These are phyloP conservation scores for Mycocentrospora acerina DNA, from an alignment of 2,329 filamentous ascomycete species.

Conservation along the genomic window DNA sequence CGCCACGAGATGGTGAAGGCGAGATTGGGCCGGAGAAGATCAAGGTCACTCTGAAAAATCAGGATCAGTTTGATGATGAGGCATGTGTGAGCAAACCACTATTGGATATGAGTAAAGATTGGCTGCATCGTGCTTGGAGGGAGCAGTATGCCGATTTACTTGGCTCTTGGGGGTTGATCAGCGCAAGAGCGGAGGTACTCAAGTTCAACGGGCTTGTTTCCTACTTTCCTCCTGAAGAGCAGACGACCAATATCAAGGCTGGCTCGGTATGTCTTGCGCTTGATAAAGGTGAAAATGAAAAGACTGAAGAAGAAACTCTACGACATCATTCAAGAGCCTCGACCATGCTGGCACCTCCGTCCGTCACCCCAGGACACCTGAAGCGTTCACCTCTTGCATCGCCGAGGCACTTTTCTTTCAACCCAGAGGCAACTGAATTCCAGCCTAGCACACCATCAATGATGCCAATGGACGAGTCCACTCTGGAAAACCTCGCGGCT, in stretches of 20 bases:
- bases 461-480: slow-evolving; percentile 15
- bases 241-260: slow-evolving; percentile 28
- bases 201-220: slow-evolving; percentile 54
- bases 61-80: slow-evolving; percentile 58
- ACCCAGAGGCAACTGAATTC: slow-evolving; percentile 40
- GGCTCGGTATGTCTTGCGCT: slow-evolving; percentile 28
- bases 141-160: slow-evolving; percentile 60
- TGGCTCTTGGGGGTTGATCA: slow-evolving; percentile 58
- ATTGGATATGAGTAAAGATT: slow-evolving; percentile 51
- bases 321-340: slow-evolving; percentile 26
- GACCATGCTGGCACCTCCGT: slow-evolving; percentile 27
- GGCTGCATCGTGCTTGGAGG: slow-evolving; percentile 56
- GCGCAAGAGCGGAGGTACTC: slow-evolving; percentile 59
- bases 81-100: slow-evolving; percentile 50
- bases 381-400: slow-evolving; percentile 28
- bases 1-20: slow-evolving; percentile 12
- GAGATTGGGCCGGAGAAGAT: slow-evolving; percentile 32
- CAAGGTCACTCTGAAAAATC: slow-evolving; percentile 57
- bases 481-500: slow-evolving; percentile 17
- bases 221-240: slow-evolving; percentile 29
- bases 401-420: slow-evolving; percentile 36
- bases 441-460: slow-evolving; percentile 24
- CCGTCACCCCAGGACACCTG: slow-evolving; percentile 10
- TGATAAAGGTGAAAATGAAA: slow-evolving; percentile 15
- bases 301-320: slow-evolving; percentile 10